Conservation (phyloP, 2,329 filamentous ascomycete species). For the Cryphonectria japonica region DNA sequence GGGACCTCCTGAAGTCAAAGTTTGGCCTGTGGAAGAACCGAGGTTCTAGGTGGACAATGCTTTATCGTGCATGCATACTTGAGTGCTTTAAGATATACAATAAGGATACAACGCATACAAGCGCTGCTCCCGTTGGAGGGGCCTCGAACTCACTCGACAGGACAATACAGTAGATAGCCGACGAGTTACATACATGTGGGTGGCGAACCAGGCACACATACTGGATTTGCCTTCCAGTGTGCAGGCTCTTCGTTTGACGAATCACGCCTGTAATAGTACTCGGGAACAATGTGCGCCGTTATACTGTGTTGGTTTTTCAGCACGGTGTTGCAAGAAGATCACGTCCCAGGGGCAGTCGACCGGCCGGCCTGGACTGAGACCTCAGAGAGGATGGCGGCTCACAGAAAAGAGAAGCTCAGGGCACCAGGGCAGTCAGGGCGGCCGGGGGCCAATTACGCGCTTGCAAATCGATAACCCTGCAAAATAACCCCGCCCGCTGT, state of each 20-base stretch:
- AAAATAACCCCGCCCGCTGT: slow-evolving; percentile 13
- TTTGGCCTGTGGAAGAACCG: background rate
- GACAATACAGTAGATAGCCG: background rate
- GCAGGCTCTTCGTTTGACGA: background rate
- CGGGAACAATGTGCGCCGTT: background rate
- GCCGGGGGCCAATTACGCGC: slow-evolving; percentile 9
- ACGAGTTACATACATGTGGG: background rate
- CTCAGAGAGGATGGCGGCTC: background rate
- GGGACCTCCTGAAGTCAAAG: background rate
- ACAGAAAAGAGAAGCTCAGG: background rate
- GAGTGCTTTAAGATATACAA: background rate
- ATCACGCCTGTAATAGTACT: background rate
- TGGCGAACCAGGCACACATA: background rate
- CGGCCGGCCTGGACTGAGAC: background rate
- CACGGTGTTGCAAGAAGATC: background rate
- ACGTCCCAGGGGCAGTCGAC: background rate
- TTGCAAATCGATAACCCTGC: slow-evolving; percentile 6
- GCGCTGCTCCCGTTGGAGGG: background rate
- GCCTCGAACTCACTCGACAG: background rate
- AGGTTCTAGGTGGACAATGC: background rate
- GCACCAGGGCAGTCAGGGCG: background rate
- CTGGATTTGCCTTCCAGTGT: background rate
- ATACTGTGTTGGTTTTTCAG: background rate
- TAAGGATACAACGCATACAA: background rate
- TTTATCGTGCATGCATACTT: background rate